Base-by-base conservation (phyloP, 208 protist species). In the Crithidia mellificae region DNA sequence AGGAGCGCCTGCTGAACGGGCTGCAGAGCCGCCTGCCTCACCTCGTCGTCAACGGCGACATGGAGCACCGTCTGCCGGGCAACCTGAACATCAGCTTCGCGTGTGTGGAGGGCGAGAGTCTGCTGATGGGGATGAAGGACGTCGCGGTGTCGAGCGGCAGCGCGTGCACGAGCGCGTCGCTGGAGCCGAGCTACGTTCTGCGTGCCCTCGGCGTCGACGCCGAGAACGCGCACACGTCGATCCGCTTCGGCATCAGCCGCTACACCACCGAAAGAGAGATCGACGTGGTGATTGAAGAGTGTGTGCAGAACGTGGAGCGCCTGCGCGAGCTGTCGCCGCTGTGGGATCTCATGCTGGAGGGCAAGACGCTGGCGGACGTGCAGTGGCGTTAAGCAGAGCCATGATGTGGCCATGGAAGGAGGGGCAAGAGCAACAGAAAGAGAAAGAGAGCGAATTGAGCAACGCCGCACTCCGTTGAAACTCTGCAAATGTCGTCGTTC, bases 141-240 rank as follows among this genome's bases (percentile, higher is more conserved):
- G 82, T 99, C 32, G 98, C 97, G 1, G 88, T 98, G 38, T 97
- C 92, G 7, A 97, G 92, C 58, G 98, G 98, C n/a, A 98, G 88
- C 65, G 99, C 99, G 0, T 99, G 99, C 87, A 99, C 99, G 11
- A 98, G 94, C 50, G 98, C 97, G 29, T 99, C 98, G 6, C 83
- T 99, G 20, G 98, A 99, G 86, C 98, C 98, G 24, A 99, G 95
- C 47, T 99, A 99, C 76, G 98, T 99, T 0, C 88, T 99, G 17
- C 90, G 98, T 36, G 98, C 98, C 8, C 87, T 99, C n/a, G 98
- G 98, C 61, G 86, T 99, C 5, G 84, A 97, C 43, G 98, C 99
- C 39, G 98, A 99, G 34, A 94, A 99, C 68, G 98, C 98, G 11
- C 98, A 99, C 80, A 99, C 98, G n/a, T 99, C 96, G 6, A 95